Base-by-base conservation (phyloP, 345 rosid species). In the Lumnitzera racemosa region DNA sequence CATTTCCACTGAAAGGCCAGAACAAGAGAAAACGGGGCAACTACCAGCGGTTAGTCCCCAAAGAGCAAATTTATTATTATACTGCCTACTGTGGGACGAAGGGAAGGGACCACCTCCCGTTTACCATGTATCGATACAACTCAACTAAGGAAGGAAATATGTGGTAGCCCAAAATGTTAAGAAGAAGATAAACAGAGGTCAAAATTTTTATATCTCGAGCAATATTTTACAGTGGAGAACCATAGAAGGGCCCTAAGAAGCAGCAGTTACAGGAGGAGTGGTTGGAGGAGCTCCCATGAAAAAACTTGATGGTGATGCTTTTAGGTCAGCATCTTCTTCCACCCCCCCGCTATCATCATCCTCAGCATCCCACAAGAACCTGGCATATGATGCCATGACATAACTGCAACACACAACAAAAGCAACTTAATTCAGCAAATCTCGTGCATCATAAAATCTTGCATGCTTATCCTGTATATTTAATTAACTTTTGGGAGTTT, bases 291-390 rank as follows among this genome's bases (percentile, higher is more conserved):
- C 62, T 69, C 81, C 94, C 5, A 60, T 58, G 55, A 81, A 70
- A 62, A 73, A 70, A 64, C 61, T 62, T 54, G 65, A 65, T 1
- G 53, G 62, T 13, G 77, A 24, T 46, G 69, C 41, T 16, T 31
- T 47, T 74, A 60, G 53, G n/a, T 55, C 78, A 50, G 70, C 70
- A 17, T 48, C 71, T 11, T 46, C 41, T n/a, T 36, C 71, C 11
- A 66, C 81, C 17, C 67, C 83, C 1, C 69, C 81, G 20, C 76
- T 89, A 2, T 81, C 91, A 5, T 81, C 92, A 27, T 88, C 96
- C 52, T 87, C 94, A 29, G 91, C 74, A 24, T 92, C 96, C 96
- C 96, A 92, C 13, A 92, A 90, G 68, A 89, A 92, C 51, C 80
- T 71, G 11, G 96, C 96, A 76, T 89, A 88, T 0, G 98, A 89